Base-by-base conservation (phyloP, 192 early-diverging fungal species). In the Dissophora globulifera region DNA sequence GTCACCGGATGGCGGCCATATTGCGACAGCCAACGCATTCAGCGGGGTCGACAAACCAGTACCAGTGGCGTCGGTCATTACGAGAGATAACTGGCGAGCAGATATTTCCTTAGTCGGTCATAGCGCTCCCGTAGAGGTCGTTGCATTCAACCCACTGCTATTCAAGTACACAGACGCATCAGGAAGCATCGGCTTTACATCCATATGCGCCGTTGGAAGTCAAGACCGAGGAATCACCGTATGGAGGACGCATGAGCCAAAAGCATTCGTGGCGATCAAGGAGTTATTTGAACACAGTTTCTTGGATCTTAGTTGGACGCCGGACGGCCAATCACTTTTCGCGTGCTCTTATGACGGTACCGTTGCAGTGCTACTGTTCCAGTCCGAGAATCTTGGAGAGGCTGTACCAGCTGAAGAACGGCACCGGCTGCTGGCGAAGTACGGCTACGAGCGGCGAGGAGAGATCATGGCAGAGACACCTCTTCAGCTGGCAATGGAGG, bases 1-100 rank as follows among this genome's bases (percentile, higher is more conserved):
- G 96, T 90, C 93, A n/a, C 97, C 97, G 3, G 95, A 97, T 58
- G 97, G 97, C n/a, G 86, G 85, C n/a, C 91, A 87, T 67, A 84
- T 99, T n/a, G 93, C 90, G 1, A 84, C 92, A 16, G 94, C 94
- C 20, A 96, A 96, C 76, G 96, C 94, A 1, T 93, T 92, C 60
- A 95, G 91, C n/a, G n/a, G n/a, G n/a, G n/a, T n/a, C n/a, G n/a
- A n/a, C 50, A 90, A 89, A 23, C 78, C 79, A 30, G 83, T 91
- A 46, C 92, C 91, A 30, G 86, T 94, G 15, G 93, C 95, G 0
- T 90, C 96, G 1, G 81, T 98, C 11, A 85, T 99, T 20, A 78
- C 83, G 19, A 68, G 97, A 45, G 87, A 90, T 22, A 83, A 87
- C 13, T 99, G 95, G 95, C 74, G 67, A 5, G 69, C 90, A 4